Percentiles rank a stretch among this genome's conserved stretches.
These are phyloP conservation scores for Halophytophthora batemanensis DNA, from an alignment of 352 stramenopile genomes.

Conservation along the genomic window DNA sequence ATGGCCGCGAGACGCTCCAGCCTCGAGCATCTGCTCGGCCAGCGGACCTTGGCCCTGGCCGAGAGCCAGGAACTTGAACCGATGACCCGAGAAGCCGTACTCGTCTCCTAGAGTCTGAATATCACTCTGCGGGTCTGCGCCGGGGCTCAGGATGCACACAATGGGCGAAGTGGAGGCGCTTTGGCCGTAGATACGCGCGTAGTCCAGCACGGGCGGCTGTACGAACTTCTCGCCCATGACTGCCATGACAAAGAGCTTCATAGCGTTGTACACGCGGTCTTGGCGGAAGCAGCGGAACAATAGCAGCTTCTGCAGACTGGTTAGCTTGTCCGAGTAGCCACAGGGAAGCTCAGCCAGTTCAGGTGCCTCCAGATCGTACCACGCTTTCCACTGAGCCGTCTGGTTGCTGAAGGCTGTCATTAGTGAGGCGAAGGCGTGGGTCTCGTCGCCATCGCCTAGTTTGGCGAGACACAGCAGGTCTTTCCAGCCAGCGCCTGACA, in stretches of 20 bases:
- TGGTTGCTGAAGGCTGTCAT: slow-evolving; percentile 52
- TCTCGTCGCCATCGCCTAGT: slow-evolving; percentile 26
- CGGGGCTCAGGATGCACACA: slow-evolving; percentile 94
- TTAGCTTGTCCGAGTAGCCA: slow-evolving; percentile 73
- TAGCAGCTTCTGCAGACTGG: slow-evolving; percentile 88
- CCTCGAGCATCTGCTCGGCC: slow-evolving; percentile 93
- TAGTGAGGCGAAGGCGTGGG: slow-evolving; percentile 58
- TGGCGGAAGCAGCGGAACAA: slow-evolving; percentile 93
- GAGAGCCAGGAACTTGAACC: slow-evolving; percentile 93
- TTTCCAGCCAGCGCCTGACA: slow-evolving; percentile 90
- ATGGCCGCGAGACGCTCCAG: slow-evolving; percentile 77
- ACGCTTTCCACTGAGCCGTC: slow-evolving; percentile 82
- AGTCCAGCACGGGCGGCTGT: slow-evolving; percentile 93
- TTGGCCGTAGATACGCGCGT: slow-evolving; percentile 91
- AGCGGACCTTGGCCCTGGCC: slow-evolving; percentile 93
- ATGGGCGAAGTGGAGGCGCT: slow-evolving; percentile 86
- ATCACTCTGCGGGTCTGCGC: slow-evolving; percentile 92
- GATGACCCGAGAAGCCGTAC: slow-evolving; percentile 85
- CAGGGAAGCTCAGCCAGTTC: slow-evolving; percentile 83
- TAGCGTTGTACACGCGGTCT: slow-evolving; percentile 95
- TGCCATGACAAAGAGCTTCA: slow-evolving; percentile 93
- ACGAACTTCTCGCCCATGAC: slow-evolving; percentile 94
- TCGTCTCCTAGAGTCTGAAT: slow-evolving; percentile 93
- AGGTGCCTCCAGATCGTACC: slow-evolving; percentile 93
- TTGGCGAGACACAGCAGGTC: slow-evolving; percentile 85